Evolutionary conservation across 2,329 filamentous ascomycete genomes (phyloP), one percentile per base, ranked within the genome.

Genomic region (Pseudogymnoascus sp.): DNA sequence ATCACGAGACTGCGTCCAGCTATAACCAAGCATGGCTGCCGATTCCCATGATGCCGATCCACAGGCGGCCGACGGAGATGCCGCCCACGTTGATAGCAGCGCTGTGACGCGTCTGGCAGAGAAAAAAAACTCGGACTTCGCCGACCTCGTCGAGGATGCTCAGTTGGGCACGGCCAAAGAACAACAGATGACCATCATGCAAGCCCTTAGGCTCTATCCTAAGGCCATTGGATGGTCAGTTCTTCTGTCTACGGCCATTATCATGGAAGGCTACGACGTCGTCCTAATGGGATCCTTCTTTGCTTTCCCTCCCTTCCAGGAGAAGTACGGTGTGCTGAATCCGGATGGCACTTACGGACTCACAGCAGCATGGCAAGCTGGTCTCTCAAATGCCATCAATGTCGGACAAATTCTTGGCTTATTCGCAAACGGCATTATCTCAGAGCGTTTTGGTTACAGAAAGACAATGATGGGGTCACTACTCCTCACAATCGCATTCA

Each of bases 391-490:
- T 33, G 77, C 73, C 5, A 72, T 73, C 0, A 67, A 71, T 14
- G 72, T 75, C 5, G 78, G 78, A 2, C 72, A 74, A 35, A 76
- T 80, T 10, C 25, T 78, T 1, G 78, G 78, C 0, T 69, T 77
- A 4, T 69, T 77, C 35, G 61, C 76, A 33, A 76, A 74, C 61
- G 77, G 77, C 11, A 71, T 72, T 61, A 61, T 77, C 18, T 71
- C 74, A 4, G 75, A 79, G 38, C 66, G 68, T 2, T 70, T 69
- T 38, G 73, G 73, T 3, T 73, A 73, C 61, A 67, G 72, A 21
- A 77, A 77, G 63, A 79, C 77, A 1, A 75, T 79, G 63, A 74
- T 80, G 66, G 68, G 72, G 5, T 78, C 76, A 65, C 71, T 80
- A 16, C 64, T 74, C n/a, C 66, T 77, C 47, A 72, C 79, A 63